Percentiles rank a stretch among this genome's conserved stretches.
phyloP scores from a whole-genome alignment of 768 basidiomycete species.

The Rhodotorula graminis region DNA sequence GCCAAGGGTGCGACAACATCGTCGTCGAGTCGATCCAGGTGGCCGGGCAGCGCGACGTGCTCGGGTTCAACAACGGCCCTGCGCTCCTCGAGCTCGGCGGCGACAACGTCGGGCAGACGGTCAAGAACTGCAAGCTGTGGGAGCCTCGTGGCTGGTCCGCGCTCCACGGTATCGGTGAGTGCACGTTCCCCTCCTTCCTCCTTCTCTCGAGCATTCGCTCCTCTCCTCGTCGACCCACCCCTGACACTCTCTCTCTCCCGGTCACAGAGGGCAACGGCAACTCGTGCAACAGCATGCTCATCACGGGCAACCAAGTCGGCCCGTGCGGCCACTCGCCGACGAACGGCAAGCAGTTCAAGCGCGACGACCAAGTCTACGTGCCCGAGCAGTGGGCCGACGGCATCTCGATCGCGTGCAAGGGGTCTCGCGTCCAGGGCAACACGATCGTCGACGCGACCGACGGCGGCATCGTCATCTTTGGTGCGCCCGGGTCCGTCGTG shows the following conservation, averaged over 20 bases:
- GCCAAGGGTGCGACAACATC: slow-evolving; percentile 27
- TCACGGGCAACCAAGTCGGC: slow-evolving; percentile 42
- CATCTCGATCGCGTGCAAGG: slow-evolving; percentile 41
- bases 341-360: slow-evolving; percentile 33
- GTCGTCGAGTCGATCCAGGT: slow-evolving; percentile 38
- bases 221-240: too few relatives aligned
- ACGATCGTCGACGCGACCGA: slow-evolving; percentile 44
- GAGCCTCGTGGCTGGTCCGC: slow-evolving; percentile 44
- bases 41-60: slow-evolving; percentile 35
- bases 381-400: slow-evolving; percentile 42
- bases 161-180: slow-evolving; percentile 37
- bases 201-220: too few relatives aligned
- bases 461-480: slow-evolving; percentile 44
- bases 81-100: slow-evolving; percentile 42
- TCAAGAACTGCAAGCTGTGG: slow-evolving; percentile 37
- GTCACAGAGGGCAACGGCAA: slow-evolving; percentile 35
- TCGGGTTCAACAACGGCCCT: slow-evolving; percentile 22
- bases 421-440: slow-evolving; percentile 40
- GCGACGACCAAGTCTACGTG: slow-evolving; percentile 14
- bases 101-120: slow-evolving; percentile 25
- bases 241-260: too few relatives aligned
- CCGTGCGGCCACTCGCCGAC: slow-evolving; percentile 38
- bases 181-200: not conserved
- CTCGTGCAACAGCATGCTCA: slow-evolving; percentile 23
- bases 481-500: slow-evolving; percentile 33